These are phyloP conservation scores for Glonium stellatum DNA, from an alignment of 495 filamentous ascomycete genomes.

Conservation along the genomic window DNA sequence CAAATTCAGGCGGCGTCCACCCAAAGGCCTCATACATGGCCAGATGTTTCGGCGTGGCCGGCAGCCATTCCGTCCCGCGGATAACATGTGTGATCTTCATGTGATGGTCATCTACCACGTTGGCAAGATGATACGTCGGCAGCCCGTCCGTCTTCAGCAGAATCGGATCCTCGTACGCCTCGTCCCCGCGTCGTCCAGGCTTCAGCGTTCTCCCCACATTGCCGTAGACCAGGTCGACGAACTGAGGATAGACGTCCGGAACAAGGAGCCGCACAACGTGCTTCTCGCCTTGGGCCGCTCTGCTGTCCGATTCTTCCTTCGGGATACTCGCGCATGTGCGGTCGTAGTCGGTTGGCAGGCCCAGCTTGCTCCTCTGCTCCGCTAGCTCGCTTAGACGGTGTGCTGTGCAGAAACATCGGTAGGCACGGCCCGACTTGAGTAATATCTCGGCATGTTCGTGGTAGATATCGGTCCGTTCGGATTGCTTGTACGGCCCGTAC, in stretches of 20 bases:
- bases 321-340: conserved; percentile 65
- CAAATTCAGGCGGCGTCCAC: conserved; percentile 78
- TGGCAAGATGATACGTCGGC: conserved; percentile 94
- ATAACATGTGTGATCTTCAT: conserved; percentile 97
- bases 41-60: conserved; percentile 84
- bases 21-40: conserved; percentile 81
- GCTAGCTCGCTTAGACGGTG: conserved; percentile 62
- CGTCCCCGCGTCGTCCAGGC: conserved; percentile 37
- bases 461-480: conserved; percentile 72
- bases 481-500: conserved; percentile 77
- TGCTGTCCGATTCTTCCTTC: conserved; percentile 57
- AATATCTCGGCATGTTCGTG: conserved; percentile 62
- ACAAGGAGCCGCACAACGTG: conserved; percentile 72
- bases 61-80: conserved; percentile 88
- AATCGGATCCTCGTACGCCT: conserved; percentile 67
- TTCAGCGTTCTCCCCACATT: conserved; percentile 40
- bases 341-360: conserved; percentile 65
- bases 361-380: conserved; percentile 49
- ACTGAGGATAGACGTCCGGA: conserved; percentile 51
- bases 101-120: conserved; percentile 88
- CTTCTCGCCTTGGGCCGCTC: conserved; percentile 59
- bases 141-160: conserved; percentile 83
- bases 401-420: conserved; percentile 85
- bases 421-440: conserved; percentile 64
- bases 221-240: conserved; percentile 71